These are phyloP conservation scores for Platanthera guangdongensis DNA, from an alignment of 106 monocot species.

Conservation along the genomic window DNA sequence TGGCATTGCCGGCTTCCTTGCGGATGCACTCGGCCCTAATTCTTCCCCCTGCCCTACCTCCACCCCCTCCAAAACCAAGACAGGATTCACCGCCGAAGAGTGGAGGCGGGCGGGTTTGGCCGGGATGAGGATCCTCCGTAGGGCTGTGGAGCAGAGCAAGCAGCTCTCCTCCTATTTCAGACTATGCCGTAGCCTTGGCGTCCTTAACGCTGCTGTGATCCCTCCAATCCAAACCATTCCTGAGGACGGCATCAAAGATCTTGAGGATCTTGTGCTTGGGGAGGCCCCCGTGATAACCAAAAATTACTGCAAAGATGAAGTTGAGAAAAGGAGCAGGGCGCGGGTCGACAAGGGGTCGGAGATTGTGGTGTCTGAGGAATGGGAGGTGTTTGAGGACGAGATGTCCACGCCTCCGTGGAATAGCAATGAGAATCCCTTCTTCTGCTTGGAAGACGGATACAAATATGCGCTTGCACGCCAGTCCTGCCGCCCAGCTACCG, in stretches of 20 bases:
- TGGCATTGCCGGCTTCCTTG: conserved; percentile 43
- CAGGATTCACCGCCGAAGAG: background rate
- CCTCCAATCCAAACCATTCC: conserved; percentile 47
- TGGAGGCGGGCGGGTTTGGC: conserved; percentile 8
- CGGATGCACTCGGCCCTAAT: conserved; percentile 17
- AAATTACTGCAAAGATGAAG: background rate
- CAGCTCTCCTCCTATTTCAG: conserved; percentile 49
- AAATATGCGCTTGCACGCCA: too few relatives aligned
- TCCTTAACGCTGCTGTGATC: conserved; percentile 45
- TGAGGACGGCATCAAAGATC: conserved; percentile 62
- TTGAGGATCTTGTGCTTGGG: conserved; percentile 32
- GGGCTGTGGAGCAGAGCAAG: conserved; percentile 41
- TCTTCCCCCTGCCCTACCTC: too few relatives aligned
- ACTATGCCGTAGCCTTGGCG: conserved; percentile 51
- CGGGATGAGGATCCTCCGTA: conserved; percentile 48
- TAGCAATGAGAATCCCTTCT: conserved; percentile 13
- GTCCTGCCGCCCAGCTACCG: background rate
- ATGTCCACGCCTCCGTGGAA: background rate
- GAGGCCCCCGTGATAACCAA: background rate
- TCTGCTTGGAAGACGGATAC: background rate
- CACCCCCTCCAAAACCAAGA: background rate
- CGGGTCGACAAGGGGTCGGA: background rate
- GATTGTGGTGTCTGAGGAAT: conserved; percentile 45
- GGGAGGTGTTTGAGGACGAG: conserved; percentile 66
- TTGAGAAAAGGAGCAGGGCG: background rate